Evolutionary conservation across 306 rosid genomes (phyloP).

Genomic region (Psophocarpus tetragonolobus): DNA sequence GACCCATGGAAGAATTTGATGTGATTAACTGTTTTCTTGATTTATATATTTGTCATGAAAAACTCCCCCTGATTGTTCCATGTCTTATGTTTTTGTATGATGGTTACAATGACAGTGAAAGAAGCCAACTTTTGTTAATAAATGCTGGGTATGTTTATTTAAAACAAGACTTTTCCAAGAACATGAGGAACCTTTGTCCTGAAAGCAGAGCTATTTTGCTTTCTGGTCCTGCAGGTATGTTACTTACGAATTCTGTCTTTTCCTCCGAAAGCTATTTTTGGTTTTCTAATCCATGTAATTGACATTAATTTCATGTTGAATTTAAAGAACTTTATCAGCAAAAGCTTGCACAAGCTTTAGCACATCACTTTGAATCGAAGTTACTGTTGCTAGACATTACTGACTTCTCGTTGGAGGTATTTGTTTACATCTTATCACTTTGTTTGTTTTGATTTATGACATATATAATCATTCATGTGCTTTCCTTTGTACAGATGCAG

Average conservation of each 20-base stretch:
- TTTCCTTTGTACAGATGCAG: slow-evolving; percentile 68
- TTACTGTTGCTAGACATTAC: slow-evolving; percentile 71
- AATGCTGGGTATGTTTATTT: slow-evolving; percentile 79
- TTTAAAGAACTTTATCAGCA: slow-evolving; percentile 79
- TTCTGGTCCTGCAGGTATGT: slow-evolving; percentile 81
- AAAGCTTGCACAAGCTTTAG: slow-evolving; percentile 81
- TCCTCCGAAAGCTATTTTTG: background rate
- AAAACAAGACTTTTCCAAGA: slow-evolving; percentile 70
- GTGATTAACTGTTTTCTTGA: background rate
- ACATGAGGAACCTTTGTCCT: slow-evolving; percentile 81
- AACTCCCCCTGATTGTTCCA: background rate
- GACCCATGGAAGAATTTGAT: slow-evolving; percentile 19
- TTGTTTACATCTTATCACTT: slow-evolving; percentile 2
- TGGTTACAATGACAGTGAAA: slow-evolving; percentile 53
- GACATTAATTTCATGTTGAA: background rate
- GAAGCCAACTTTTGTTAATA: slow-evolving; percentile 60
- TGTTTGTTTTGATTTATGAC: slow-evolving; percentile 20
- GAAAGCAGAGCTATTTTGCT: slow-evolving; percentile 89
- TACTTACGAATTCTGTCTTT: background rate
- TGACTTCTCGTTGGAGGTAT: slow-evolving; percentile 81
- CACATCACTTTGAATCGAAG: slow-evolving; percentile 69
- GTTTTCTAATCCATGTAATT: background rate
- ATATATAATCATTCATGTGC: slow-evolving; percentile 26
- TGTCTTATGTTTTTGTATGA: slow-evolving; percentile 3
- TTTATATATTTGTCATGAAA: background rate